Evolutionary conservation across 2,329 filamentous ascomycete genomes (phyloP), one percentile per base, ranked within the genome.

Genomic region (Talaromyces sp.): DNA sequence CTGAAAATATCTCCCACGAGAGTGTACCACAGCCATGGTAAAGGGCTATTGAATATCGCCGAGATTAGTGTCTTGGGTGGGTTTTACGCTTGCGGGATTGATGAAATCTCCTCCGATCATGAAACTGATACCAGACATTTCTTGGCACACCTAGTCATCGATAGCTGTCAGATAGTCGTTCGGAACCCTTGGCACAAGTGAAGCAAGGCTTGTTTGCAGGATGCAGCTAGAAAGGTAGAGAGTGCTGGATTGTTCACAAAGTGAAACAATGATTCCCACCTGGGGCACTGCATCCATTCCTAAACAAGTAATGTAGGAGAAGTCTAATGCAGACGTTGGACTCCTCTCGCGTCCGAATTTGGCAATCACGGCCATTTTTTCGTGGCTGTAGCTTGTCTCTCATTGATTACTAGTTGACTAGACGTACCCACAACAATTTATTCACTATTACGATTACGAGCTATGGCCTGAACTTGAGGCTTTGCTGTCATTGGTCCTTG

Each of bases 11-110:
- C 22, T 43, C 56, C 37, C 37, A 59, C 24, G 56, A 59, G 37
- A 41, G 22, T 59, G 56, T 59, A 43, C 56, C 56, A 45, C 39
- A 31, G 56, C 56, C 56, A 59, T 59, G 56, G 56, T 59, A 59
- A 52, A 59, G 56, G 24, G 56, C 56, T 43, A 59, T 52, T 45
- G 37, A 59, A 9, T n/a, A 16, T 31, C 14, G 27, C 48, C 27
- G 31, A n/a, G 16, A 16, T 3, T 58, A 43, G 24, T 31, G 56
- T 37, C 16, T 22, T 10, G 19, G 11, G 56, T 43, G 19, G 56
- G 22, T 56, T 56, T 52, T 37, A 52, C 3, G 33, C 31, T 14
- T 56, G 33, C 10, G 52, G 56, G 37, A 59, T 43, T n/a, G 37
- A 59, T 59, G 35, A 59, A 59, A 45, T 45, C 22, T n/a, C 56